A percentile compares a stretch with the other conserved stretches of the same genome.
phyloP scores from a whole-genome alignment of 2,329 filamentous ascomycete species.

The Curvularia spicifera region DNA sequence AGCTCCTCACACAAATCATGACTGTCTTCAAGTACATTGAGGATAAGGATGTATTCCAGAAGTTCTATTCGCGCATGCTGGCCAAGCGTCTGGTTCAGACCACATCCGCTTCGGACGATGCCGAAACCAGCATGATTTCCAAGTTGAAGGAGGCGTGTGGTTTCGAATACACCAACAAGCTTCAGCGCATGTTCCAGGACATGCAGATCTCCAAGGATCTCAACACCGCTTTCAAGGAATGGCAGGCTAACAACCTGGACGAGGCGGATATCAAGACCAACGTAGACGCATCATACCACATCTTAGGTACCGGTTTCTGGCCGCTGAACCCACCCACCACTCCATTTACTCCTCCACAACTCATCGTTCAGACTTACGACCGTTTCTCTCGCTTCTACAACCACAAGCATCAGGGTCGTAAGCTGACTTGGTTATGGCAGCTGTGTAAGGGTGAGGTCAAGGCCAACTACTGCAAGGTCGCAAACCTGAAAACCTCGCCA shows the following conservation, averaged over 20 bases:
- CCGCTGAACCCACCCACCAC: constrained; percentile 86
- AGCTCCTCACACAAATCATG: constrained; percentile 91
- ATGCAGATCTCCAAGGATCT: constrained; percentile 99
- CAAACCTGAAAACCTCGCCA: constrained; percentile 76
- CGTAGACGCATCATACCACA: constrained; percentile 87
- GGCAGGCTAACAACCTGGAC: constrained; percentile 70
- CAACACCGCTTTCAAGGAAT: constrained; percentile 85
- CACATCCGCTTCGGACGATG: constrained; percentile 94
- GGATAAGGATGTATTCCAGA: constrained; percentile 99
- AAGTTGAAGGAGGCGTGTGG: constrained; percentile 98
- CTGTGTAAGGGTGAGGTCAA: constrained; percentile 97
- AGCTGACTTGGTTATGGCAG: constrained; percentile 98
- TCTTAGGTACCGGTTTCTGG: constrained; percentile 97
- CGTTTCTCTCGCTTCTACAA: constrained; percentile 91
- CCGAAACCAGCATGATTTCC: constrained; percentile 98
- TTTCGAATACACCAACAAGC: constrained; percentile 99
- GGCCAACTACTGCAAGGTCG: constrained; percentile 83
- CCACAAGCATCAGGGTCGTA: constrained; percentile 94
- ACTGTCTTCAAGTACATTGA: constrained; percentile 99
- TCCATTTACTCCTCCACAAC: constrained; percentile 83
- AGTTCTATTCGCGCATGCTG: constrained; percentile 97
- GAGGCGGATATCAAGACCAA: constrained; percentile 70
- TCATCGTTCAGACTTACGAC: constrained; percentile 86
- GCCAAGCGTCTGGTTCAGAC: constrained; percentile 93
- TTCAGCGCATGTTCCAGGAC: constrained; percentile 99